Percentiles rank a stretch among this genome's conserved stretches.
phyloP scores from a whole-genome alignment of 352 stramenopile species.

The Phytophthora boehmeriae region DNA sequence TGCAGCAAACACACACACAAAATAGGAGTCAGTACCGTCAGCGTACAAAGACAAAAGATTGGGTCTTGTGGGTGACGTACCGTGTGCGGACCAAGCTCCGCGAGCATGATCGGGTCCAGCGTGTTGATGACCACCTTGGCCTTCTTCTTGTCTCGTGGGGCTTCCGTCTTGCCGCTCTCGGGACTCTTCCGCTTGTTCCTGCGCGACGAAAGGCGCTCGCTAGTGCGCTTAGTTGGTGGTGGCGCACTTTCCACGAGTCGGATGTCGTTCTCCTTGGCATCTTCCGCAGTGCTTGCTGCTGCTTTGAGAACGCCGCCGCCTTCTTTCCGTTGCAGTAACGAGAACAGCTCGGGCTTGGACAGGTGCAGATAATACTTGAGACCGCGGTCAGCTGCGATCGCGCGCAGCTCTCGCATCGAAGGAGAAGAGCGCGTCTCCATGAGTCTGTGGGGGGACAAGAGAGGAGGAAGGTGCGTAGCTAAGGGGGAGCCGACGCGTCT shows the following conservation, averaged over 20 bases:
- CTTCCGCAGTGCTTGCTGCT: background rate
- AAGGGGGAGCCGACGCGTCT: conserved; percentile 5
- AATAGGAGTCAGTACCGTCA: conserved; percentile 23
- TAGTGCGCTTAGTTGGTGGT: conserved; percentile 46
- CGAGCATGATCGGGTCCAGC: conserved; percentile 90
- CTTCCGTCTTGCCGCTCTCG: conserved; percentile 28
- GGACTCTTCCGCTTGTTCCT: conserved; percentile 60
- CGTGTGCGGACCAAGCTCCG: conserved; percentile 74
- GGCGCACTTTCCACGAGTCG: conserved; percentile 23
- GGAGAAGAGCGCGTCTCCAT: conserved; percentile 88
- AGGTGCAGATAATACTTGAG: conserved; percentile 87
- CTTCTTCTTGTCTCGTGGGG: conserved; percentile 45
- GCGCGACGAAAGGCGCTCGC: conserved; percentile 51
- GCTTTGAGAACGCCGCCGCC: conserved; percentile 44
- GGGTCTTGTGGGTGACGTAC: conserved; percentile 32
- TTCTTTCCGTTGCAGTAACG: conserved; percentile 78
- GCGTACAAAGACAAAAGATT: background rate
- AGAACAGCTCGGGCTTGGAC: conserved; percentile 82
- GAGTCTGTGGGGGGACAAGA: background rate
- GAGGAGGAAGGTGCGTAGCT: background rate
- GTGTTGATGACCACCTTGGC: conserved; percentile 73
- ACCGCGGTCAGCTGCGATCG: conserved; percentile 68
- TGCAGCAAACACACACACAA: conserved; percentile 32
- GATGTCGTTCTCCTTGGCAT: conserved; percentile 20
- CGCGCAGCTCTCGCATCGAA: conserved; percentile 79